phyloP scores from a whole-genome alignment of 2,329 filamentous ascomycete species.

The Fragosphaeria purpurea region DNA sequence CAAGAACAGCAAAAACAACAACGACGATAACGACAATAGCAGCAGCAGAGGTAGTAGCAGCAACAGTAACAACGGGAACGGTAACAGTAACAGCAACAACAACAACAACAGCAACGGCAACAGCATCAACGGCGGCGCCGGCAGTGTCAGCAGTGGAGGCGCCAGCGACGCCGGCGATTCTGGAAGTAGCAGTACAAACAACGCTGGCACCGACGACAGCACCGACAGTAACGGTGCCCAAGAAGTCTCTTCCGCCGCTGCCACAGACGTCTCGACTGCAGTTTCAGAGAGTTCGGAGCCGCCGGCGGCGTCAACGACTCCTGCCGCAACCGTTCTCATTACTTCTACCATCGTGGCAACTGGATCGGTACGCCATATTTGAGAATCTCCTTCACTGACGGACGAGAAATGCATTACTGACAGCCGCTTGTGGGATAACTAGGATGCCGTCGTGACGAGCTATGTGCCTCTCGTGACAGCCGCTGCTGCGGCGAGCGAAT shows the following conservation, averaged over 20 bases:
- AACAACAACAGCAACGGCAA: not conserved
- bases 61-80: constrained; percentile 6
- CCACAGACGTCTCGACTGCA: not conserved
- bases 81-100: not conserved
- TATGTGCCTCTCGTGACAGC: constrained; percentile 5
- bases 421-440: not conserved
- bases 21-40: not conserved
- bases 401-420: not conserved
- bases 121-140: not conserved
- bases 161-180: not conserved
- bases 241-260: not conserved
- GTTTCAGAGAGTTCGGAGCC: too few relatives aligned
- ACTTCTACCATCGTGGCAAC: constrained; percentile 4
- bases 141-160: not conserved
- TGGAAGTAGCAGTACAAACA: not conserved
- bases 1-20: not conserved
- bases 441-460: constrained; percentile 5
- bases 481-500: not conserved
- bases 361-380: not conserved
- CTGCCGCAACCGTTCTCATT: not conserved
- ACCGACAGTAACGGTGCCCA: constrained; percentile 5
- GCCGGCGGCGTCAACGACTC: not conserved
- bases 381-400: too few relatives aligned
- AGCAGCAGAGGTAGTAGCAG: not conserved
- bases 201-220: not conserved